Conservation (phyloP, 2,329 filamentous ascomycete species). For the Paracorniculantispora psalliotae region DNA sequence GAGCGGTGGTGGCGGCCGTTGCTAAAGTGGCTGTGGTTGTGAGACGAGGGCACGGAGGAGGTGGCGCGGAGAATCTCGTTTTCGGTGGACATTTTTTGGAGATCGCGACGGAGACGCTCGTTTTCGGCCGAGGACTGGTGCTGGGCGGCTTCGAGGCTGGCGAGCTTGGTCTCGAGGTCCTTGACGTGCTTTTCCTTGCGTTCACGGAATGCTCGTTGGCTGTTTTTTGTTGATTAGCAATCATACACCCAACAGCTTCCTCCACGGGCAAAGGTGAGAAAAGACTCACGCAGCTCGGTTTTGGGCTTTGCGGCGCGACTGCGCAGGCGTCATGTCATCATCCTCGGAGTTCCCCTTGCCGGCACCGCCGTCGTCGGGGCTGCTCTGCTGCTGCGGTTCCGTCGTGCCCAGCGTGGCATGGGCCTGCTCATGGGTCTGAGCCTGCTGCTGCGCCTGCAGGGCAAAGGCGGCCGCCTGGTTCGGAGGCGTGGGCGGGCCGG, state of each 20-base stretch:
- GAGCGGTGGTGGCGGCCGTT: slow-evolving; percentile 25
- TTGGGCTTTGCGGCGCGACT: slow-evolving; percentile 56
- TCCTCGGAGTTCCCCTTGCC: slow-evolving; percentile 35
- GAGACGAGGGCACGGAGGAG: slow-evolving; percentile 35
- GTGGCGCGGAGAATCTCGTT: slow-evolving; percentile 90
- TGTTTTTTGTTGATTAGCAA: slow-evolving; percentile 31
- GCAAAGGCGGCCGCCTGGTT: slow-evolving; percentile 30
- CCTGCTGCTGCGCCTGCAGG: slow-evolving; percentile 20
- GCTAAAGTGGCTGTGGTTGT: not conserved
- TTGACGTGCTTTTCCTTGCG: slow-evolving; percentile 93
- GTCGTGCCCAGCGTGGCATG: no score
- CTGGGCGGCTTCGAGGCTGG: slow-evolving; percentile 68
- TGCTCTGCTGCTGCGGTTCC: slow-evolving; percentile 23
- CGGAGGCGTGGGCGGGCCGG: slow-evolving; percentile 49
- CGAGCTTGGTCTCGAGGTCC: slow-evolving; percentile 84
- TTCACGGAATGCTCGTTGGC: slow-evolving; percentile 93
- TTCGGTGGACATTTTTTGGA: slow-evolving; percentile 80
- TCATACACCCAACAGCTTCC: not conserved
- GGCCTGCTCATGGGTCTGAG: no score
- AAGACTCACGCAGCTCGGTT: slow-evolving; percentile 55
- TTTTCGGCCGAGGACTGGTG: slow-evolving; percentile 74
- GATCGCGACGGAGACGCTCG: slow-evolving; percentile 75
- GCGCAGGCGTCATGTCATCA: slow-evolving; percentile 52
- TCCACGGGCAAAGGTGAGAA: not conserved
- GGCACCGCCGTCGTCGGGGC: slow-evolving; percentile 27